Conservation (phyloP, 2,329 filamentous ascomycete species). For the Fusarium subglutinans region DNA sequence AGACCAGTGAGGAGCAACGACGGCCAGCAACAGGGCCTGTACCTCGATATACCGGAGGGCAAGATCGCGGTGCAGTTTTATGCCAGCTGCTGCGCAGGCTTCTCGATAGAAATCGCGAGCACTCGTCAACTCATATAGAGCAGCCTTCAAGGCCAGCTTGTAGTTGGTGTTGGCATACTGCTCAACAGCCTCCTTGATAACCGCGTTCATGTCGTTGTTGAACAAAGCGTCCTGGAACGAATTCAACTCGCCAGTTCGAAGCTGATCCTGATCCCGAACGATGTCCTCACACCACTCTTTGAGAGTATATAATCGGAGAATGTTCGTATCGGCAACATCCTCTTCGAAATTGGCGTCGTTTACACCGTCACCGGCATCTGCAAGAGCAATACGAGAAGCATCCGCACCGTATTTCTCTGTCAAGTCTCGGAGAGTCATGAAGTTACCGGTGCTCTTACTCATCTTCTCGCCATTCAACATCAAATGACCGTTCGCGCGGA, state of each 20-base stretch:
- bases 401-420: slow-evolving; percentile 95
- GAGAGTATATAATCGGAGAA: slow-evolving; percentile 82
- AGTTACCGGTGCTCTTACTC: slow-evolving; percentile 97
- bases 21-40: slow-evolving; percentile 82
- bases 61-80: slow-evolving; percentile 87
- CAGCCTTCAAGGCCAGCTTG: slow-evolving; percentile 81
- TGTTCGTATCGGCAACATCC: slow-evolving; percentile 89
- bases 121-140: slow-evolving; percentile 89
- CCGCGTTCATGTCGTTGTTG: slow-evolving; percentile 87
- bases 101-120: slow-evolving; percentile 93
- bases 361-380: slow-evolving; percentile 93
- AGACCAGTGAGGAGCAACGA: slow-evolving; percentile 91
- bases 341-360: slow-evolving; percentile 98
- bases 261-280: slow-evolving; percentile 70
- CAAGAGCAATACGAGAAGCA: slow-evolving; percentile 88
- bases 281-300: slow-evolving; percentile 94
- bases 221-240: slow-evolving; percentile 89
- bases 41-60: slow-evolving; percentile 84
- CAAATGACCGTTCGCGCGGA: slow-evolving; percentile 92
- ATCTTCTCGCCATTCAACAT: slow-evolving; percentile 98
- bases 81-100: slow-evolving; percentile 76
- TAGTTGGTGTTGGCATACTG: slow-evolving; percentile 85
- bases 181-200: slow-evolving; percentile 80
- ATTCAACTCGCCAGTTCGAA: slow-evolving; percentile 80
- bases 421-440: slow-evolving; percentile 87